phyloP scores from a whole-genome alignment of 192 early-diverging fungal genomes.

The Umbelopsis vinacea region DNA sequence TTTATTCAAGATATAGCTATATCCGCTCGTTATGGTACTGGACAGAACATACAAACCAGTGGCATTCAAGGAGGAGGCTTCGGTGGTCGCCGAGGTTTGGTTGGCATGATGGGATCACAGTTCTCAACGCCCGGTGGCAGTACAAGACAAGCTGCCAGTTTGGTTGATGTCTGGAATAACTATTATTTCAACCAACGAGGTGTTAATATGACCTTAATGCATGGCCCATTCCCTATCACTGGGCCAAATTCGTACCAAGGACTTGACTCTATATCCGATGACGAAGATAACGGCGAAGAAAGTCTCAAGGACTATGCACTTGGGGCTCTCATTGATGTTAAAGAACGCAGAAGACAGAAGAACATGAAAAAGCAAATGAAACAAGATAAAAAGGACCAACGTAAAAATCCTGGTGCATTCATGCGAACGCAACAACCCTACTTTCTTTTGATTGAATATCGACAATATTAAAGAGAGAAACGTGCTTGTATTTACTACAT shows the following conservation, averaged over 20 bases:
- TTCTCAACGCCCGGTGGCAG: no score
- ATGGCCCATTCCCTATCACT: neutral
- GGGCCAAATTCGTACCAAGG: neutral
- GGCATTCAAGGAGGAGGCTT: neutral
- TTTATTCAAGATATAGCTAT: slow-evolving; percentile 7
- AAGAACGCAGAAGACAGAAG: no score
- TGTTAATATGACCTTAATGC: neutral
- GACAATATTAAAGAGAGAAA: neutral
- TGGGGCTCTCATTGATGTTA: no score
- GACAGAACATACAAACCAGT: neutral
- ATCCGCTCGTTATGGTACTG: neutral
- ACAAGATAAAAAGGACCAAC: no score
- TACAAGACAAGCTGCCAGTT: neutral
- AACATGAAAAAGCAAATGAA: no score
- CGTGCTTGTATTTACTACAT: no score
- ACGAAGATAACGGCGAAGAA: neutral
- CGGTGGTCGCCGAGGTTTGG: neutral
- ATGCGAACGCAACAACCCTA: neutral
- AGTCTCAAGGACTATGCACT: no score
- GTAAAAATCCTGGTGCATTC: no score
- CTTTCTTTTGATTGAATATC: neutral
- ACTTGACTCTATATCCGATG: neutral
- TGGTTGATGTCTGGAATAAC: slow-evolving; percentile 5
- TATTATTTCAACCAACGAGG: neutral
- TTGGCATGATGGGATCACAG: neutral